These are phyloP conservation scores for Penicillium sp. DNA, from an alignment of 2,329 filamentous ascomycete species.

Conservation along the genomic window DNA sequence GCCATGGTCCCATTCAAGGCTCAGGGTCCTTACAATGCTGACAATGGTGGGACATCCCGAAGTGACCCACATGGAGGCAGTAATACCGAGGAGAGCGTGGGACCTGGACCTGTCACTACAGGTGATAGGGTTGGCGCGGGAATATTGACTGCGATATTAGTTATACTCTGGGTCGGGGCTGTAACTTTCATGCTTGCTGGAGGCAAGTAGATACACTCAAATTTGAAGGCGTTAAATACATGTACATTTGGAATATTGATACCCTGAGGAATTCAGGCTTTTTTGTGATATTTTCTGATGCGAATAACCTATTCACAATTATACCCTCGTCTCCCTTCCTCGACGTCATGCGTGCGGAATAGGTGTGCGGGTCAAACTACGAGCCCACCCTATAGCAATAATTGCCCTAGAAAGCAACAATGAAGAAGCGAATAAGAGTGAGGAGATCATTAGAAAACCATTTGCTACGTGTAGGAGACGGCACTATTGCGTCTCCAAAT, in stretches of 20 bases:
- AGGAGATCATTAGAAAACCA: background rate
- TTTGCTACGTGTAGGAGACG: background rate
- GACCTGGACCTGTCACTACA: conserved; percentile 12
- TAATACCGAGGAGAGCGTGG: background rate
- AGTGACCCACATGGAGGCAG: conserved; percentile 29
- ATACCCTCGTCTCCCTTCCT: background rate
- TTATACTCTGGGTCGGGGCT: conserved; percentile 6
- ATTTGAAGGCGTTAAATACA: background rate
- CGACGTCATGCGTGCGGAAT: background rate
- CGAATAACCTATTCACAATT: background rate
- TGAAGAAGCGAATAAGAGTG: background rate
- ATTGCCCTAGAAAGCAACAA: too few species aligned
- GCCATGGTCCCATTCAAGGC: conserved; percentile 50
- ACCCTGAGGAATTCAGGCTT: background rate
- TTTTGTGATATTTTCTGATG: background rate
- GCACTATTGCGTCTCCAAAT: background rate
- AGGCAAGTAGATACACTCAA: background rate
- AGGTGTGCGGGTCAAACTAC: background rate
- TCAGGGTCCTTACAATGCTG: conserved; percentile 40
- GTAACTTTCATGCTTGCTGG: background rate
- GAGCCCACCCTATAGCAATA: background rate
- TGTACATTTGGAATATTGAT: background rate
- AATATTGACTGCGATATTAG: conserved; percentile 30
- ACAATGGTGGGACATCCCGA: conserved; percentile 54
- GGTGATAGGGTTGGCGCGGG: conserved; percentile 34